Conservation (phyloP, 1,284 basidiomycete genomes). For the Sanghuangporus weigelae region DNA sequence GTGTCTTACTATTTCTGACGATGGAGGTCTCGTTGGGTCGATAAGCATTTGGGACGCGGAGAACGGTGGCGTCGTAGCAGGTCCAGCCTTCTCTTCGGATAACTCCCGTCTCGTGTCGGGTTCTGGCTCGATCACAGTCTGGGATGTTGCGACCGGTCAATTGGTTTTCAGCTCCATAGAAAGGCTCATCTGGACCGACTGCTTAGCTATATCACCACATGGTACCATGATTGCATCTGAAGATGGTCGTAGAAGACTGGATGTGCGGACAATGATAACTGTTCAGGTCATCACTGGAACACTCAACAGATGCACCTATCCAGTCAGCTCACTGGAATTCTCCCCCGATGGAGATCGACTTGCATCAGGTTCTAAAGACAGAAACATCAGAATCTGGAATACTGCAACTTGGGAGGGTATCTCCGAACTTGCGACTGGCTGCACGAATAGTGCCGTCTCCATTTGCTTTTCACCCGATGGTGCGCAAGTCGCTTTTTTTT, state of each 20-base stretch:
- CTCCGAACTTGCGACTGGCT: neutral
- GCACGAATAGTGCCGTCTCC: neutral
- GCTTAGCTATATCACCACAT: constrained; percentile 3
- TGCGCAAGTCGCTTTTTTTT: neutral
- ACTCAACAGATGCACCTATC: constrained; percentile 11
- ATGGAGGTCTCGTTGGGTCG: neutral
- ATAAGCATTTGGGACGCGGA: neutral
- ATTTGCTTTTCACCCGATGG: neutral
- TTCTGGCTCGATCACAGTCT: neutral
- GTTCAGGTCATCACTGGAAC: neutral
- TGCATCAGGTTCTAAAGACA: constrained; percentile 4
- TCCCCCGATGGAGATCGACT: constrained; percentile 6
- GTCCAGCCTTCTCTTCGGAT: constrained; percentile 3
- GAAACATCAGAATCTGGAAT: neutral
- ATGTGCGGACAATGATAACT: neutral
- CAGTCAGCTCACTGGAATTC: constrained; percentile 19
- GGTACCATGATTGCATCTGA: neutral
- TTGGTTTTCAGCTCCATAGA: neutral
- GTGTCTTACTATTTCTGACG: neutral
- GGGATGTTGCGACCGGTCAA: constrained; percentile 4
- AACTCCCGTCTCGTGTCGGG: neutral
- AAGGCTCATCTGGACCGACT: neutral
- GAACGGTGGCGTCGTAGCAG: neutral
- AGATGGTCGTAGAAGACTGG: constrained; percentile 1
- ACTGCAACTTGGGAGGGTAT: neutral